Conservation (phyloP, 176 grass and related monocot species). For the Oryza officinalis region DNA sequence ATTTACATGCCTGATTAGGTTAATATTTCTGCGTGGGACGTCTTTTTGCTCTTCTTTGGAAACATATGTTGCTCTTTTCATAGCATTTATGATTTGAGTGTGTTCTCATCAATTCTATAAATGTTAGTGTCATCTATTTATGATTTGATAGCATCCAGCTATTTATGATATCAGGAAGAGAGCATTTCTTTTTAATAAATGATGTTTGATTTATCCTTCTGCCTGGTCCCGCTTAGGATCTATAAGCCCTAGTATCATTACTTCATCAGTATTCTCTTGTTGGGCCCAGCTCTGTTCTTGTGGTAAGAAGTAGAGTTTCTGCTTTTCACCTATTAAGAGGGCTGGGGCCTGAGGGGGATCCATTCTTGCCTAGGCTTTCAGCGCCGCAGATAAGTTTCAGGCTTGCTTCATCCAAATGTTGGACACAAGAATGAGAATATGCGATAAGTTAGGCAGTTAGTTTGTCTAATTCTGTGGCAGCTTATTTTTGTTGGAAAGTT, state of each 20-base stretch:
- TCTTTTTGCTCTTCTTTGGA: constrained; percentile 18
- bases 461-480: constrained; percentile 11
- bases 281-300: constrained; percentile 35
- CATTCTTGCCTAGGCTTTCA: constrained; percentile 5
- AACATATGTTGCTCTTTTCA: not conserved
- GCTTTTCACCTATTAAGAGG: not conserved
- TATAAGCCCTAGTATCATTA: not conserved
- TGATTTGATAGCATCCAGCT: not conserved
- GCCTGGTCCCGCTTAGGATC: constrained; percentile 5
- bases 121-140: not conserved
- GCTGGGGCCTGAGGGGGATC: not conserved
- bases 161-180: constrained; percentile 19
- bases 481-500: constrained; percentile 32
- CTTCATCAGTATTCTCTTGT: constrained; percentile 33
- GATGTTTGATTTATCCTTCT: constrained; percentile 21
- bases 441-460: not conserved
- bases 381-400: constrained; percentile 29
- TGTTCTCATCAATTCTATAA: constrained; percentile 27
- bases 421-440: constrained; percentile 28
- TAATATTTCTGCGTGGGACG: constrained; percentile 5
- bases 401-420: constrained; percentile 26
- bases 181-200: constrained; percentile 29
- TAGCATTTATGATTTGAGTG: constrained; percentile 28
- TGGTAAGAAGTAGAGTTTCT: constrained; percentile 28
- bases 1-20: constrained; percentile 1